Evolutionary conservation across 306 rosid species (phyloP).

Genomic region (Acacia crassicarpa): DNA sequence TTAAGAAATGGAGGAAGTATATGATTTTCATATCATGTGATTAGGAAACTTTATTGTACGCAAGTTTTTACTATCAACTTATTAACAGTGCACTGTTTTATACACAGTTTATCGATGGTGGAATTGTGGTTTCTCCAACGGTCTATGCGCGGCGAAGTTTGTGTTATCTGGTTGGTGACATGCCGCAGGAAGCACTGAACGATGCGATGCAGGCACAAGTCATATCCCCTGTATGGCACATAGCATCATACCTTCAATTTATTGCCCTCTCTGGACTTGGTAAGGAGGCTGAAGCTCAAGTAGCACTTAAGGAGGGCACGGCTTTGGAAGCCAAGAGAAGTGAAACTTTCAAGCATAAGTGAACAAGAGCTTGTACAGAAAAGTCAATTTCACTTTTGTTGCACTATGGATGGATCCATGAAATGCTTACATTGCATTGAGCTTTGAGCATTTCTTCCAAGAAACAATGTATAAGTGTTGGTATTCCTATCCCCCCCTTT

Average conservation of each 20-base stretch:
- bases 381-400: background rate
- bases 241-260: constrained; percentile 57
- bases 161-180: constrained; percentile 42
- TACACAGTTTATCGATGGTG: constrained; percentile 52
- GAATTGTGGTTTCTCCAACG: constrained; percentile 59
- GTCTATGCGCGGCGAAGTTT: constrained; percentile 51
- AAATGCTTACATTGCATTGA: background rate
- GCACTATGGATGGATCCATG: background rate
- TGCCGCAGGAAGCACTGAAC: constrained; percentile 47
- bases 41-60: background rate
- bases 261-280: constrained; percentile 44
- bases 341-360: constrained; percentile 32
- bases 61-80: background rate
- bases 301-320: constrained; percentile 53
- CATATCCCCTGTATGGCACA: constrained; percentile 53
- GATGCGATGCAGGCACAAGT: constrained; percentile 65
- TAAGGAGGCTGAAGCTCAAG: constrained; percentile 48
- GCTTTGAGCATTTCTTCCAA: background rate
- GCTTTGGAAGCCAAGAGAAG: constrained; percentile 49
- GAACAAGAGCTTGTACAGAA: constrained; percentile 10
- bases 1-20: background rate
- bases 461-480: constrained; percentile 26
- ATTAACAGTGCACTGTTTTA: constrained; percentile 14
- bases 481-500: constrained; percentile 10
- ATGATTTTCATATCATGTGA: background rate